Base-by-base conservation (phyloP, 495 filamentous ascomycete species). In the Endocarpon pusillum region DNA sequence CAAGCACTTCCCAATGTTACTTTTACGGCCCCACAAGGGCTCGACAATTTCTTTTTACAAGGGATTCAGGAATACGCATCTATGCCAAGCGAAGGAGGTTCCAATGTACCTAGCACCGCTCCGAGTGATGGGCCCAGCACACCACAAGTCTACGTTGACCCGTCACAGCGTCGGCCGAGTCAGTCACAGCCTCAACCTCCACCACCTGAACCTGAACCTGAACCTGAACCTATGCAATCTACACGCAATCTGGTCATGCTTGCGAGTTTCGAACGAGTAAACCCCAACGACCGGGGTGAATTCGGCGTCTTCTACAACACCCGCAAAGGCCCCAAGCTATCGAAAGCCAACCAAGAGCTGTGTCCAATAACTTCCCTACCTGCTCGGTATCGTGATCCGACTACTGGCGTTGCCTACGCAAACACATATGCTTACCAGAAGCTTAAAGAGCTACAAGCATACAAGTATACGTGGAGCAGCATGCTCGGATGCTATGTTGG, bases 301-400 rank as follows among this genome's bases (percentile, higher is more conserved):
- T 21, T 38, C 25, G 4, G 37, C 10, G 49, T 42, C 26, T 51
- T 23, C 28, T 11, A 14, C 28, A 3, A 16, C 36, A 7, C 10
- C 29, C 19, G 3, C 30, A 16, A 24, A 33, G 21, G 10, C 19
- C 14, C 33, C 1, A 11, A 33, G 19, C 12, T 27, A 15, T 33
- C 34, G 31, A 21, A 21, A n/a, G n/a, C n/a, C n/a, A n/a, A n/a
- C 39, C 47, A 44, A 43, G 46, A 67, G 32, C 62, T 75, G 32
- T 92, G 83, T 51, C 73, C 73, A 34, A 86, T 92, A 52, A 89
- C 83, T 6, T 73, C 73, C 42, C 69, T 79, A 32, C 73, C 77
- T 25, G 82, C 83, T 15, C 71, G 65, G 28, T 89, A 82, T 51
- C 64, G 72, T 22, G 82, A 92, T 44, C 78, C 80, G 0, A 64